These are phyloP conservation scores for Pleurotus giganteus DNA, from an alignment of 768 basidiomycete species.

Conservation along the genomic window DNA sequence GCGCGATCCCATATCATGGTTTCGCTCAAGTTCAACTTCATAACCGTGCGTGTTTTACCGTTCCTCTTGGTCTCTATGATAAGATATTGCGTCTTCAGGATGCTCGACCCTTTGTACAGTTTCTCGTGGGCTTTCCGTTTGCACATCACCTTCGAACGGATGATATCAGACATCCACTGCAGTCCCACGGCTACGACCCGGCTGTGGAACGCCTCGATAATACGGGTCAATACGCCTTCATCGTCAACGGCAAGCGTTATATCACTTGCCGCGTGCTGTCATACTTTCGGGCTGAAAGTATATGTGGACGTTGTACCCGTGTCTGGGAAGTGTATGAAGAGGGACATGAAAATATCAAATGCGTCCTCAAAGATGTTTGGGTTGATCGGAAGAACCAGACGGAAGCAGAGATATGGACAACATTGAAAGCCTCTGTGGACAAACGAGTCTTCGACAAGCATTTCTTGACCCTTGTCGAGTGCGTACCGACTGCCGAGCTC, in stretches of 20 bases:
- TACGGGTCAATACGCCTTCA: background rate
- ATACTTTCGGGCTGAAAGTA: constrained; percentile 6
- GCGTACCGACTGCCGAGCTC: background rate
- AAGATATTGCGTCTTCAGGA: background rate
- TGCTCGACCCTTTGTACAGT: background rate
- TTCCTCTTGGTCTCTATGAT: background rate
- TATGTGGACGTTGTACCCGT: constrained; percentile 6
- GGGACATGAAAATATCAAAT: background rate
- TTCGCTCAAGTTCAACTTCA: constrained; percentile 1
- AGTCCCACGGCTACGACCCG: constrained; percentile 10
- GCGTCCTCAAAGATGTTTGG: constrained; percentile 11
- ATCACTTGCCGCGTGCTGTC: constrained; percentile 5
- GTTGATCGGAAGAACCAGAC: constrained; percentile 1
- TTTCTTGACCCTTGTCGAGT: background rate
- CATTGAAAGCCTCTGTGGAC: background rate
- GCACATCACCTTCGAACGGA: background rate
- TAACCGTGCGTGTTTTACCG: background rate
- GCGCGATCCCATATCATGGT: constrained; percentile 9
- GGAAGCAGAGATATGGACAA: background rate
- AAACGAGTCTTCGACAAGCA: background rate
- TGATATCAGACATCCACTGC: background rate
- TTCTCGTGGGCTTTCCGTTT: background rate
- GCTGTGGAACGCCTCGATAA: constrained; percentile 8
- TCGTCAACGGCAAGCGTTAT: constrained; percentile 1
- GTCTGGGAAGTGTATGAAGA: constrained; percentile 8